These are phyloP conservation scores for Stevia rebaudiana DNA, from an alignment of 140 eudicot genomes.

Conservation along the genomic window DNA sequence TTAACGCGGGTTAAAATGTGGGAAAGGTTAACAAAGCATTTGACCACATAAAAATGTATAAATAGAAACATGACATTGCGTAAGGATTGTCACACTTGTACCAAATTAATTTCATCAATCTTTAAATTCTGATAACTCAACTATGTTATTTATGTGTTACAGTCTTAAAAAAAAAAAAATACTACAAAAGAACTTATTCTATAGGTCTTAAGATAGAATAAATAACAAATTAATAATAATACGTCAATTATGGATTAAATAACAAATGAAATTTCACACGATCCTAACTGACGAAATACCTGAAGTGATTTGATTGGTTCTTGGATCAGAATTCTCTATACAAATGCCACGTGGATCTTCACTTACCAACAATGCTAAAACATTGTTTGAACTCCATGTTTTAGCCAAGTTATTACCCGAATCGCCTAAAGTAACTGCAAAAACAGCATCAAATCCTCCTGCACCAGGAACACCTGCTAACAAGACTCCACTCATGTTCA, in stretches of 20 bases:
- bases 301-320: slow-evolving; percentile 50
- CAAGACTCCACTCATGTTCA: slow-evolving; percentile 68
- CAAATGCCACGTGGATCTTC: slow-evolving; percentile 80
- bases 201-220: not conserved
- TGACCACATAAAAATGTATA: slow-evolving; percentile 43
- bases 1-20: slow-evolving; percentile 37
- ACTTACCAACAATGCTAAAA: slow-evolving; percentile 76
- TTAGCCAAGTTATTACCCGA: slow-evolving; percentile 44
- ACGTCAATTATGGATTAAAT: not conserved
- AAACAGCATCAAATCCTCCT: slow-evolving; percentile 86
- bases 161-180: slow-evolving; percentile 1
- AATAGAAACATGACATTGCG: slow-evolving; percentile 89
- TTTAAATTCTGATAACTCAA: slow-evolving; percentile 18
- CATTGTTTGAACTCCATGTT: slow-evolving; percentile 63
- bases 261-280: slow-evolving; percentile 18
- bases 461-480: slow-evolving; percentile 95
- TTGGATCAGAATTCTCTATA: slow-evolving; percentile 71
- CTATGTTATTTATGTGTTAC: slow-evolving; percentile 7
- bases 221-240: no score
- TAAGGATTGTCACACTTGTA: slow-evolving; percentile 71
- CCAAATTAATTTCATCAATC: slow-evolving; percentile 57
- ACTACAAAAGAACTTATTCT: slow-evolving; percentile 19
- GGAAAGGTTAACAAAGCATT: slow-evolving; percentile 41
- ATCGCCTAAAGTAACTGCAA: slow-evolving; percentile 69
- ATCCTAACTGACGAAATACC: slow-evolving; percentile 47